Evolutionary conservation across 2,329 filamentous ascomycete genomes (phyloP).

Genomic region (Cladosporium sp.): DNA sequence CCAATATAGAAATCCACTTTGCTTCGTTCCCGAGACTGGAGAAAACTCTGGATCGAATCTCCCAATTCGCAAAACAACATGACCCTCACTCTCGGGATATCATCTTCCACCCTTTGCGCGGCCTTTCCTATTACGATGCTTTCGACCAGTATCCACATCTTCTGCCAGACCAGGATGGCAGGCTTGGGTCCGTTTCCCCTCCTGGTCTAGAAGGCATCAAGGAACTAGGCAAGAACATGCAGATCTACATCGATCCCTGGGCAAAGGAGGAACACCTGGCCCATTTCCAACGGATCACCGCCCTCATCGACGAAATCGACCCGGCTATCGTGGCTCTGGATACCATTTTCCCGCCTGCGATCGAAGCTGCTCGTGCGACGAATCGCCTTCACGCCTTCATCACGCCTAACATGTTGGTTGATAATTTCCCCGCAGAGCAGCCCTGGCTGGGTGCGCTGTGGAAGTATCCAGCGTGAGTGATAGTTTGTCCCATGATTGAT

Average conservation of each 20-base stretch:
- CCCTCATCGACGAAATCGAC: not conserved
- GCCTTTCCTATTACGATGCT: not conserved
- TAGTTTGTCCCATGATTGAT: too few species aligned
- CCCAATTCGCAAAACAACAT: not conserved
- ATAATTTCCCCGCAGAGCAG: slow-evolving; percentile 3
- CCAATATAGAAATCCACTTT: slow-evolving; percentile 4
- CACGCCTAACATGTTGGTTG: slow-evolving; percentile 5
- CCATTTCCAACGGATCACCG: not conserved
- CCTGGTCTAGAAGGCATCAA: slow-evolving; percentile 6
- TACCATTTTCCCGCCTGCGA: slow-evolving; percentile 3
- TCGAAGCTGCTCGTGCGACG: slow-evolving; percentile 6
- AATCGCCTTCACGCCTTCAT: slow-evolving; percentile 8
- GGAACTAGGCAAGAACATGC: not conserved
- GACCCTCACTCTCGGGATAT: not conserved
- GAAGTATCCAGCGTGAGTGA: slow-evolving; percentile 9
- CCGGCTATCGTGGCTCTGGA: slow-evolving; percentile 3
- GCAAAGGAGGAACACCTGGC: slow-evolving; percentile 1
- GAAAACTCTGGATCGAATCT: not conserved
- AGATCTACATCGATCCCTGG: slow-evolving; percentile 9
- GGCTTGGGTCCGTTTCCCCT: not conserved
- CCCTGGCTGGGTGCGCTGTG: slow-evolving; percentile 8
- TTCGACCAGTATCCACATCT: not conserved
- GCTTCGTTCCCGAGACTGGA: slow-evolving; percentile 3
- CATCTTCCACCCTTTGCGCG: not conserved
- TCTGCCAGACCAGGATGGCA: not conserved